phyloP scores from a whole-genome alignment of 2,329 filamentous ascomycete genomes.

The Xylaria multiplex region DNA sequence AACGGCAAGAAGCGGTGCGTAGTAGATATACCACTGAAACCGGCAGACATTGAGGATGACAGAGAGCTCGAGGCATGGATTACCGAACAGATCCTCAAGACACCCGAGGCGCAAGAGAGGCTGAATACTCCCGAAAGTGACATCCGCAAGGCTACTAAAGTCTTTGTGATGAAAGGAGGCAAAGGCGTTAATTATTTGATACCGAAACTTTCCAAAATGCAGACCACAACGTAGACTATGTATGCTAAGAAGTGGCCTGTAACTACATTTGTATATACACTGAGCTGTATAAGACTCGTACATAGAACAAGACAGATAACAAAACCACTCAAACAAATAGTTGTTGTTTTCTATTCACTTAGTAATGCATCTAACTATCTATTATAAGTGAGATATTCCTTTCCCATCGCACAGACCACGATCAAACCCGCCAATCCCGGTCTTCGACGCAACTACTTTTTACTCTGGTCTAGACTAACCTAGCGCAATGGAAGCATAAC shows the following conservation, averaged over 20 bases:
- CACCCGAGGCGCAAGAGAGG: slow-evolving; percentile 67
- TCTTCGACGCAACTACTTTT: background rate
- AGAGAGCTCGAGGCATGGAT: slow-evolving; percentile 67
- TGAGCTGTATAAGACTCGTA: slow-evolving; percentile 8
- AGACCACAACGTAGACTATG: background rate
- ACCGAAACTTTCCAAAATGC: slow-evolving; percentile 20
- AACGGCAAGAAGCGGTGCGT: slow-evolving; percentile 81
- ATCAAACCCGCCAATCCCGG: slow-evolving; percentile 3
- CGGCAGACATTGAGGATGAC: slow-evolving; percentile 51
- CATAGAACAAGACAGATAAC: slow-evolving; percentile 14
- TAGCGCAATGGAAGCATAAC: background rate
- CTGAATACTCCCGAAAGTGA: slow-evolving; percentile 59
- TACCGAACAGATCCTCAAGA: slow-evolving; percentile 67
- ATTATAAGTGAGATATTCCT: too few species aligned
- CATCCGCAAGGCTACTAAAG: slow-evolving; percentile 50
- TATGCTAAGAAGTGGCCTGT: slow-evolving; percentile 9
- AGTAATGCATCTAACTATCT: background rate
- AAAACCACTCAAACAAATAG: slow-evolving; percentile 11
- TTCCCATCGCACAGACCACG: slow-evolving; percentile 26
- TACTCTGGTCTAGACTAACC: background rate
- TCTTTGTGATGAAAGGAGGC: slow-evolving; percentile 62
- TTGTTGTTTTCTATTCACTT: background rate
- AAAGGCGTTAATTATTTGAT: slow-evolving; percentile 78
- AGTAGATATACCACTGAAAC: slow-evolving; percentile 68
- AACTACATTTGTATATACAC: slow-evolving; percentile 26